These are phyloP conservation scores for Lecanicillium sp. DNA, from an alignment of 2,329 filamentous ascomycete genomes.

Conservation along the genomic window DNA sequence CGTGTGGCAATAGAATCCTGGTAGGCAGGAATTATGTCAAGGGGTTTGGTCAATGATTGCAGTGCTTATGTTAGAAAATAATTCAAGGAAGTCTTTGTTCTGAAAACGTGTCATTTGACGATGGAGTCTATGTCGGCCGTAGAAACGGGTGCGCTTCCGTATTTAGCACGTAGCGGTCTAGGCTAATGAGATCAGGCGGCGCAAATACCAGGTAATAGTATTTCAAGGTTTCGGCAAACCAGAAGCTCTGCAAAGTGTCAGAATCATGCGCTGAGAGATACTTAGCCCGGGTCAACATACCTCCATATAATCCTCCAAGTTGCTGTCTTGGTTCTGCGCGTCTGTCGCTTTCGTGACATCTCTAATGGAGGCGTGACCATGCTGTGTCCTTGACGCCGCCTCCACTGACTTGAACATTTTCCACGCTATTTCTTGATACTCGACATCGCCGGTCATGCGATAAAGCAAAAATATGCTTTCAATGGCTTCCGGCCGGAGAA, in stretches of 20 bases:
- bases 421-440: constrained; percentile 63
- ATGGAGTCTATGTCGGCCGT: constrained; percentile 16
- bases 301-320: constrained; percentile 55
- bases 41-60: too few species aligned
- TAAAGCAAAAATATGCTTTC: constrained; percentile 76
- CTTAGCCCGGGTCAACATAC: too few species aligned
- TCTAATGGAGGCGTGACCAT: constrained; percentile 55
- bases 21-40: too few species aligned
- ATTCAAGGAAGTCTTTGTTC: too few species aligned
- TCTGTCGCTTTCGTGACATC: constrained; percentile 40
- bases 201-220: constrained; percentile 55
- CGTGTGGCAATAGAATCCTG: too few species aligned
- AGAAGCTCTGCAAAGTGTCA: constrained; percentile 44
- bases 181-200: constrained; percentile 45
- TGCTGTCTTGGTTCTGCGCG: constrained; percentile 33
- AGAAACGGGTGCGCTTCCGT: constrained; percentile 46
- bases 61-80: too few species aligned
- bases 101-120: too few species aligned
- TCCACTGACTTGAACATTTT: constrained; percentile 60
- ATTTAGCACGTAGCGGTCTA: constrained; percentile 54
- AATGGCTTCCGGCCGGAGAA: constrained; percentile 68
- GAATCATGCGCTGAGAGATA: too few species aligned
- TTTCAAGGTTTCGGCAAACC: constrained; percentile 58
- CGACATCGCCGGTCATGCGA: constrained; percentile 57
- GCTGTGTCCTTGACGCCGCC: constrained; percentile 47